phyloP scores from a whole-genome alignment of 176 grass and related monocot species.

The Panicum miliaceum region DNA sequence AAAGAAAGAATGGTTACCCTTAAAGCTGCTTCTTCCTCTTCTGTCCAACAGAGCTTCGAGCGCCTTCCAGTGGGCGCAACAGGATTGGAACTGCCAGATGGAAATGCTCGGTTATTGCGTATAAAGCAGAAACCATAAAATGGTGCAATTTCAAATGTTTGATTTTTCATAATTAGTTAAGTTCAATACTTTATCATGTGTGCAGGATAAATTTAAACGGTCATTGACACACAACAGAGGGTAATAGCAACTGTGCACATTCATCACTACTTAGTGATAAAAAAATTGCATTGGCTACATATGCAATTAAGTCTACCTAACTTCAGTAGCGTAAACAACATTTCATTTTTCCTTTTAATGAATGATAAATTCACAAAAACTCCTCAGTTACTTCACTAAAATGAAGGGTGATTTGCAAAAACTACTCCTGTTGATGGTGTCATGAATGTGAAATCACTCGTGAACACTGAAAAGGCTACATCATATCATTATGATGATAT shows the following conservation, averaged over 20 bases:
- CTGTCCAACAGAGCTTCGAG: constrained; percentile 59
- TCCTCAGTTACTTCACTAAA: background rate
- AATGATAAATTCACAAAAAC: background rate
- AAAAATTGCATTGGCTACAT: background rate
- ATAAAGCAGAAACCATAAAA: constrained; percentile 5
- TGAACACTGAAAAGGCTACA: background rate
- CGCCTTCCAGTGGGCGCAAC: constrained; percentile 48
- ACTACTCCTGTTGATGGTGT: background rate
- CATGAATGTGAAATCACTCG: constrained; percentile 13
- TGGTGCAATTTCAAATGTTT: background rate
- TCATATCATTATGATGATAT: constrained; percentile 14
- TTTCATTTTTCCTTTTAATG: background rate
- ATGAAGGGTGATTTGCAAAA: background rate
- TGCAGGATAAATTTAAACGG: background rate
- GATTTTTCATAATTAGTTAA: background rate
- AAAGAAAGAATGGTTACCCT: constrained; percentile 46
- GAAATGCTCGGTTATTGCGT: constrained; percentile 9
- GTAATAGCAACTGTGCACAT: background rate
- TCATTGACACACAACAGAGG: constrained; percentile 4
- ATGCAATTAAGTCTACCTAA: constrained; percentile 18
- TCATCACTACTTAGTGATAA: constrained; percentile 20
- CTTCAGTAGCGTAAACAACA: constrained; percentile 4
- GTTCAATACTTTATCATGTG: background rate
- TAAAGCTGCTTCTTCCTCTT: constrained; percentile 61
- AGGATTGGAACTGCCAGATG: constrained; percentile 63